Base-by-base conservation (phyloP, 2,329 filamentous ascomycete genomes). In the Diaporthe velutina region DNA sequence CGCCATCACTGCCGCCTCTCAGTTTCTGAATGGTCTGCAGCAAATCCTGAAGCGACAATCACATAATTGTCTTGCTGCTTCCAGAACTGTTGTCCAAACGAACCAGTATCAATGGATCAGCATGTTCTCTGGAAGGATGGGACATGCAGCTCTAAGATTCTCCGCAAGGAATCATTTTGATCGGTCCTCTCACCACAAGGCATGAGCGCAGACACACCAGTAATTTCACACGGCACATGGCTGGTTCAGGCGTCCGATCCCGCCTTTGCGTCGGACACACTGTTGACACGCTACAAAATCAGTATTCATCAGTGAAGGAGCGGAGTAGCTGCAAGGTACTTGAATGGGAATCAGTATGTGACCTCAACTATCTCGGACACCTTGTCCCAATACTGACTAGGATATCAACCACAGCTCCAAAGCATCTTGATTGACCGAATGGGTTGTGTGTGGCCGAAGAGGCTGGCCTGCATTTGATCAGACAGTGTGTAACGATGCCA, bases 1-100 rank as follows among this genome's bases (percentile, higher is more conserved):
- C 68, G 7, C 68, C 68, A 19, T 71, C 50, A 19, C 45, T 71
- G 10, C 70, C 70, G n/a, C 70, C 70, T 10, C 58, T 71, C 30
- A 50, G 35, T 30, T 61, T 71, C 17, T 58, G 58, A 48, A 28
- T 9, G 22, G 22, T 58, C 13, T 4, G 3, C n/a, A 9, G n/a
- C 19, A 33, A 19, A 0, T 7, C 40, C 22, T 22, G 30, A 52
- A 52, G 45, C n/a, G 22, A 10, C 19, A 4, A 6, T 10, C 15
- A 40, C 15, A 13, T 13, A 3, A 13, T 3, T 25, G 30, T 5
- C 64, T 38, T 67, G 30, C 28, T n/a, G 12, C 6, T 67, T 22
- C 13, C 22, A 35, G 28, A 1, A 28, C 7, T 13, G 1, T 7
- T 1, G 33, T 30, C 13, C 13, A 8, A 17, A 17, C 4, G 22